Conservation (phyloP, 139 green algal genomes). For the Coelastrella sp. region DNA sequence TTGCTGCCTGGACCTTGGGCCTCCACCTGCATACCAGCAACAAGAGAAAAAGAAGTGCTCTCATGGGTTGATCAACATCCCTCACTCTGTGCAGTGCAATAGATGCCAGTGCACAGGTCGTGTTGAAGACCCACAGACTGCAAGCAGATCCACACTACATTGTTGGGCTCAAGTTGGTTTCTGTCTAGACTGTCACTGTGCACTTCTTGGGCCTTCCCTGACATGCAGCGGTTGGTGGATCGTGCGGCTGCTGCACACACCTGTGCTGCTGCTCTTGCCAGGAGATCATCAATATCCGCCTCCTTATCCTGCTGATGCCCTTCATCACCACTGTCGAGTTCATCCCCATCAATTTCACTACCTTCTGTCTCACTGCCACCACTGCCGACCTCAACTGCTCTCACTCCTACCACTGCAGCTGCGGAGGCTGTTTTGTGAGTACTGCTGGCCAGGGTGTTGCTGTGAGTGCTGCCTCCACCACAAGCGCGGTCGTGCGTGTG, state of each 20-base stretch:
- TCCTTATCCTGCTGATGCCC: conserved; percentile 6
- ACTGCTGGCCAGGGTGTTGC: not conserved
- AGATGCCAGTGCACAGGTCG: not conserved
- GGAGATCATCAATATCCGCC: conserved; percentile 34
- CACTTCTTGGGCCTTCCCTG: no score
- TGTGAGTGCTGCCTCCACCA: not conserved
- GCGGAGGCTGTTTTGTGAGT: not conserved
- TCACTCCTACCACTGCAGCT: not conserved
- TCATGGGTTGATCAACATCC: not conserved
- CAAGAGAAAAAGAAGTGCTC: not conserved
- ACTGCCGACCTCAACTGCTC: conserved; percentile 30
- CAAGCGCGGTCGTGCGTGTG: not conserved
- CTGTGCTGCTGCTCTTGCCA: conserved; percentile 33
- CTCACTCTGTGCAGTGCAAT: not conserved
- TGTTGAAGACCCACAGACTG: not conserved
- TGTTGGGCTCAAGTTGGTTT: no score
- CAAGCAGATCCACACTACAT: no score
- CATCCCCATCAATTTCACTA: not conserved
- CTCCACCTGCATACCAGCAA: not conserved
- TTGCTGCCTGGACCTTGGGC: not conserved
- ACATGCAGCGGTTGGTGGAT: not conserved
- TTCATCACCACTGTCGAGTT: not conserved
- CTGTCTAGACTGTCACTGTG: no score
- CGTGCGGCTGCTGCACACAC: not conserved
- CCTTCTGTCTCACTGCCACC: not conserved